Conservation (phyloP, 148 eudicot species). For the Rhododendron simsii region DNA sequence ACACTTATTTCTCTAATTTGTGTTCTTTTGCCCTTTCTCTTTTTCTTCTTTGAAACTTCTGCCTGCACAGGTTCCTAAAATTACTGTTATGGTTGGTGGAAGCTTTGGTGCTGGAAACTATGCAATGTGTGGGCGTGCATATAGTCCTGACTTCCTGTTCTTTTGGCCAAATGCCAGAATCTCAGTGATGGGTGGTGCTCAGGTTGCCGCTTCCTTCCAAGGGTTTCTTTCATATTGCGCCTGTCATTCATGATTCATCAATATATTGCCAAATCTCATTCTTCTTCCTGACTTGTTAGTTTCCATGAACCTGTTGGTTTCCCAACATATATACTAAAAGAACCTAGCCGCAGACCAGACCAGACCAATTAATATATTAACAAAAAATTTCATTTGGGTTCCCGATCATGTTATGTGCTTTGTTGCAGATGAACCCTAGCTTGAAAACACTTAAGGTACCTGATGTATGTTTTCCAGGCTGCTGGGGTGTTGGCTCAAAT, state of each 20-base stretch:
- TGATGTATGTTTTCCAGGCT: slow-evolving; percentile 45
- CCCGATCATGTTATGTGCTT: background rate
- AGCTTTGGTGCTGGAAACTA: slow-evolving; percentile 99
- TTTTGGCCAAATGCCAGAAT: slow-evolving; percentile 99
- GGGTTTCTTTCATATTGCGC: background rate
- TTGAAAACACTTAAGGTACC: slow-evolving; percentile 5
- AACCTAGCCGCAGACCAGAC: background rate
- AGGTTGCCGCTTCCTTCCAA: slow-evolving; percentile 41
- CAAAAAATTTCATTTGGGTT: background rate
- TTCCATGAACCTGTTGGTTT: background rate
- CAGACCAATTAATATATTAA: background rate
- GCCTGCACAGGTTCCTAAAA: slow-evolving; percentile 80
- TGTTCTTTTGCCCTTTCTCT: background rate
- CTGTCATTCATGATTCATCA: background rate
- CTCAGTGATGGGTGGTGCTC: slow-evolving; percentile 95
- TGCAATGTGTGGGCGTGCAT: slow-evolving; percentile 99
- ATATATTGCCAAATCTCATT: background rate
- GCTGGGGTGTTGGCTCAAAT: slow-evolving; percentile 96
- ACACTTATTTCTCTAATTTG: background rate
- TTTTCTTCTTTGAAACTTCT: background rate
- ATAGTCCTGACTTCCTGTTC: slow-evolving; percentile 93
- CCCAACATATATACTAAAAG: background rate
- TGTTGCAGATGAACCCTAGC: background rate
- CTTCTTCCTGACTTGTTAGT: background rate
- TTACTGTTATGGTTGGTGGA: slow-evolving; percentile 85